phyloP scores from a whole-genome alignment of 768 basidiomycete species.

The Tricholoma sp. region DNA sequence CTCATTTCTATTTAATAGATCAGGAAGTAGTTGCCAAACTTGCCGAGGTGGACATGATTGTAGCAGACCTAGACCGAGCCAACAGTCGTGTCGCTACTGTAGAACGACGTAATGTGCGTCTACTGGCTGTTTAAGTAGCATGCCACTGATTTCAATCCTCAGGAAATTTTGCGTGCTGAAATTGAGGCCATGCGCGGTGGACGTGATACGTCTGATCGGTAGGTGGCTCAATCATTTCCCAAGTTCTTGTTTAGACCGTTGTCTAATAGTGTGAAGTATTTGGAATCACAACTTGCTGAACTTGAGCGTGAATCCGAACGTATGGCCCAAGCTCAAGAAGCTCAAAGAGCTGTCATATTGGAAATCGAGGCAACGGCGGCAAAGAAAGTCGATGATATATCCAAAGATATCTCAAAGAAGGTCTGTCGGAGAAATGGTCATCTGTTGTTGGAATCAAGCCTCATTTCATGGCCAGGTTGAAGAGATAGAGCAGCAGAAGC shows the following conservation, averaged over 20 bases:
- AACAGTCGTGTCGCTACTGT: conserved; percentile 89
- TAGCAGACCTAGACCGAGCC: conserved; percentile 91
- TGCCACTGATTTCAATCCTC: conserved; percentile 2
- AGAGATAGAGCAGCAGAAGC: conserved; percentile 67
- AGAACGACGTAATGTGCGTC: conserved; percentile 83
- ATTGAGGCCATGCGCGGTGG: conserved; percentile 88
- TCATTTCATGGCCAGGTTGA: conserved; percentile 31
- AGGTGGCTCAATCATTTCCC: conserved; percentile 14
- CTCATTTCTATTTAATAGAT: conserved; percentile 39
- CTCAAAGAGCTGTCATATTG: conserved; percentile 46
- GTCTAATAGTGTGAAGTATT: conserved; percentile 51
- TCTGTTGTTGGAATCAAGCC: neutral
- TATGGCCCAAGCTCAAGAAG: conserved; percentile 59
- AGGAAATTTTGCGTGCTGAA: conserved; percentile 95
- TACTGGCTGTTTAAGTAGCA: neutral
- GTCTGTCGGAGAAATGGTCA: conserved; percentile 20
- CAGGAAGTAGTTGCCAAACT: conserved; percentile 89
- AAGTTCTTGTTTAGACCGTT: neutral
- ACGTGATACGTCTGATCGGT: conserved; percentile 67
- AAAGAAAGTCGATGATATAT: conserved; percentile 56
- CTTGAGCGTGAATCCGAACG: conserved; percentile 74
- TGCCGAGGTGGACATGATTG: conserved; percentile 92
- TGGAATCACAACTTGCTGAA: conserved; percentile 70
- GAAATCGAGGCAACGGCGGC: conserved; percentile 42
- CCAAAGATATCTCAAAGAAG: conserved; percentile 55